These are phyloP conservation scores for Solanum hybrid DNA, from an alignment of 305 asterid species.

Conservation along the genomic window DNA sequence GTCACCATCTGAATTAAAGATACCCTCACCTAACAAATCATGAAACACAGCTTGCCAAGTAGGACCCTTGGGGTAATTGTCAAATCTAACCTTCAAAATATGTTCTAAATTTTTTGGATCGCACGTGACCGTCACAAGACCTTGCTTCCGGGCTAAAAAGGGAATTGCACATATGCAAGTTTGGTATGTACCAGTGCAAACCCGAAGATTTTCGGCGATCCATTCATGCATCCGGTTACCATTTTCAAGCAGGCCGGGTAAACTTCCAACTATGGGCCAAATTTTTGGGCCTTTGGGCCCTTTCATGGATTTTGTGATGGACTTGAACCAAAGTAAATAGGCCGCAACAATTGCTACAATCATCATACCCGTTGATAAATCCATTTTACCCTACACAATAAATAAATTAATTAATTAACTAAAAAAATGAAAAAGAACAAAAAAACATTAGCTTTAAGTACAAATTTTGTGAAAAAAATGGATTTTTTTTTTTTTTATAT, in stretches of 20 bases:
- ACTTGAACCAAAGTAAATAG: constrained; percentile 44
- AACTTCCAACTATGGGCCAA: constrained; percentile 56
- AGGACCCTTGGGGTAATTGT: constrained; percentile 63
- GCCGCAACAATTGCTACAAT: constrained; percentile 26
- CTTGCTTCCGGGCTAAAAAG: constrained; percentile 40
- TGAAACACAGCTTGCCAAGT: constrained; percentile 64
- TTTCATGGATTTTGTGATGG: constrained; percentile 22
- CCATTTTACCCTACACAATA: constrained; percentile 24
- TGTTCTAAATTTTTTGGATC: constrained; percentile 57
- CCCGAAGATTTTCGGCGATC: constrained; percentile 53
- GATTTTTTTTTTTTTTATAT: no score
- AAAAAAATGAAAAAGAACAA: background rate
- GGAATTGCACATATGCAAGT: constrained; percentile 47
- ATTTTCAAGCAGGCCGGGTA: constrained; percentile 45
- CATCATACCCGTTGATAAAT: constrained; percentile 24
- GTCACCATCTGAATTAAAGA: constrained; percentile 57
- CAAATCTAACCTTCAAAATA: constrained; percentile 41
- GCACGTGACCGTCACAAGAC: constrained; percentile 63
- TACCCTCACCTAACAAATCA: constrained; percentile 52
- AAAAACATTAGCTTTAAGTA: background rate
- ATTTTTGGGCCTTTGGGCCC: constrained; percentile 40
- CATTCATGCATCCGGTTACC: constrained; percentile 44
- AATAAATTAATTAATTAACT: background rate
- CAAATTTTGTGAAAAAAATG: background rate
- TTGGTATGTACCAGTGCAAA: constrained; percentile 53